Evolutionary conservation across 2,329 filamentous ascomycete genomes (phyloP).

Genomic region (Monilinia fructigena): DNA sequence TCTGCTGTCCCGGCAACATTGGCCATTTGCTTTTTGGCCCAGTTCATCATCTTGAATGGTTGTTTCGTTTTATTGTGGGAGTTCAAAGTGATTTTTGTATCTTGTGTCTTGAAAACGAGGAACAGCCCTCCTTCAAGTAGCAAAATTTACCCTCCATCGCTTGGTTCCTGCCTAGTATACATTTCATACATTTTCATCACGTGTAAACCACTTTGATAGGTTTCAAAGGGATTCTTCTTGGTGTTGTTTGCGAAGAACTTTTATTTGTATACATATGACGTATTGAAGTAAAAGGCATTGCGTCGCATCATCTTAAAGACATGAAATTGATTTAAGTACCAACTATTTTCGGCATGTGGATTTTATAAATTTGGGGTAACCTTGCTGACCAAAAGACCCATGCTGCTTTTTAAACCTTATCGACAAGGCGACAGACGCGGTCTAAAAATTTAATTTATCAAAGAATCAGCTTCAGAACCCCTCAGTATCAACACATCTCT

Average conservation of each 20-base stretch:
- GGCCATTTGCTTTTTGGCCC: conserved; percentile 84
- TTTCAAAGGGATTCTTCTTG: conserved; percentile 14
- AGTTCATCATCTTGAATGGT: conserved; percentile 73
- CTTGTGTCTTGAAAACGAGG: conserved; percentile 9
- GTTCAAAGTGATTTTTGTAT: conserved; percentile 14
- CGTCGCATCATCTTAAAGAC: conserved; percentile 11
- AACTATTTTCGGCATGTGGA: conserved; percentile 3
- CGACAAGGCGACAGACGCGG: conserved; percentile 17
- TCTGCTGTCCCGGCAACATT: conserved; percentile 93
- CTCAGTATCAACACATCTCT: neutral
- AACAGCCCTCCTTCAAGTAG: conserved; percentile 9
- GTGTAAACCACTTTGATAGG: conserved; percentile 3
- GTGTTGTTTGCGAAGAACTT: conserved; percentile 10
- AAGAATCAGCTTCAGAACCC: conserved; percentile 5
- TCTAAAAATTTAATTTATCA: conserved; percentile 15
- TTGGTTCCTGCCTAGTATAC: conserved; percentile 17
- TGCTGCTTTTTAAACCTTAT: conserved; percentile 17
- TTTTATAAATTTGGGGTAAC: conserved; percentile 18
- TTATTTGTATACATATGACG: conserved; percentile 17
- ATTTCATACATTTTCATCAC: neutral
- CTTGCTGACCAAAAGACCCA: conserved; percentile 6
- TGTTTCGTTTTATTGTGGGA: conserved; percentile 11
- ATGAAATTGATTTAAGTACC: conserved; percentile 3
- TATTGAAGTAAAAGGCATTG: conserved; percentile 10
- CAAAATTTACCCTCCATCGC: conserved; percentile 16